Percentiles rank a stretch among this genome's conserved stretches.
Conservation (phyloP, 2,329 filamentous ascomycete genomes). For the Fusarium longipes region DNA sequence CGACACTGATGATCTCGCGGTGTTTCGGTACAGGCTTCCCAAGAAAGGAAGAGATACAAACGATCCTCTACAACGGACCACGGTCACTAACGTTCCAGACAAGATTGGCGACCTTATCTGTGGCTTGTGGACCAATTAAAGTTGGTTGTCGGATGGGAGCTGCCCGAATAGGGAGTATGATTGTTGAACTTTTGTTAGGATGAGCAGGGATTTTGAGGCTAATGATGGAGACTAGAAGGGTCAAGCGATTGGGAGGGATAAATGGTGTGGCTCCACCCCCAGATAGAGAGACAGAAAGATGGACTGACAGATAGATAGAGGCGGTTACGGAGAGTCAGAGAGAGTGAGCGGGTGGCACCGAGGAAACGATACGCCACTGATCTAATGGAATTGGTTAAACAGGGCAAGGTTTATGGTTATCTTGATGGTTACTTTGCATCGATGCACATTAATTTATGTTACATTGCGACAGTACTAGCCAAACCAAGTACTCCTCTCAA, state of each 20-base stretch:
- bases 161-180: conserved; percentile 5
- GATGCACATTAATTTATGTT: background rate
- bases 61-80: conserved; percentile 3
- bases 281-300: conserved; percentile 1
- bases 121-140: background rate
- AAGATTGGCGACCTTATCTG: conserved; percentile 21
- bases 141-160: background rate
- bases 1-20: conserved; percentile 7
- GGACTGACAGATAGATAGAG: background rate
- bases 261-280: conserved; percentile 28
- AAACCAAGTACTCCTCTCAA: background rate
- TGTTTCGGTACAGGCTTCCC: background rate
- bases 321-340: background rate
- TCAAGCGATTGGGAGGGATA: background rate
- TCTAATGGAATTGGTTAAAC: background rate
- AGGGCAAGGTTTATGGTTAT: conserved; percentile 10
- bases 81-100: background rate
- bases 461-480: background rate
- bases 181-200: conserved; percentile 21
- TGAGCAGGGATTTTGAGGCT: background rate
- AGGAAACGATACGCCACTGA: conserved; percentile 16
- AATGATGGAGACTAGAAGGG: background rate
- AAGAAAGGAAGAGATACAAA: conserved; percentile 29
- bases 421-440: conserved; percentile 17
- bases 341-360: conserved; percentile 35